phyloP scores from a whole-genome alignment of 768 basidiomycete species.

The Tylopilus felleus region DNA sequence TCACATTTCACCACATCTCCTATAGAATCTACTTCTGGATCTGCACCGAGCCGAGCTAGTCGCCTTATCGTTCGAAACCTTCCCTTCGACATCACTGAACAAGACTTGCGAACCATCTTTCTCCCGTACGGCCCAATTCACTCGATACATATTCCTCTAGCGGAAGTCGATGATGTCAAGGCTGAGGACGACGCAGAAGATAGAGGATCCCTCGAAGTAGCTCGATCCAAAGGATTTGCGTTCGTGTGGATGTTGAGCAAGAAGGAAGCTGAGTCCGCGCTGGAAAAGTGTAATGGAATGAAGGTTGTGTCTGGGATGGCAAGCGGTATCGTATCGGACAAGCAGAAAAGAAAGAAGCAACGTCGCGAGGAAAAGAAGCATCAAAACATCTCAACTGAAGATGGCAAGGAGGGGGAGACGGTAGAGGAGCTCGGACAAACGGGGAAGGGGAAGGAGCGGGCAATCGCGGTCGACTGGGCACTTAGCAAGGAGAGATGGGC shows the following conservation, averaged over 20 bases:
- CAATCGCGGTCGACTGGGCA: constrained; percentile 95
- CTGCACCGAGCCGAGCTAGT: constrained; percentile 65
- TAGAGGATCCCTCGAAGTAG: constrained; percentile 9
- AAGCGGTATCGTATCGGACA: constrained; percentile 50
- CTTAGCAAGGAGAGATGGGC: constrained; percentile 92
- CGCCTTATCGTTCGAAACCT: constrained; percentile 91
- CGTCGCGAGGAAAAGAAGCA: constrained; percentile 49
- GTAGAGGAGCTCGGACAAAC: constrained; percentile 34
- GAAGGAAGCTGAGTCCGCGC: constrained; percentile 79
- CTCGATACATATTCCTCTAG: constrained; percentile 74
- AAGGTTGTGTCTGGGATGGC: constrained; percentile 63
- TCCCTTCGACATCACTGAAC: constrained; percentile 76
- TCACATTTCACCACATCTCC: not conserved
- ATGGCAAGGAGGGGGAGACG: constrained; percentile 36
- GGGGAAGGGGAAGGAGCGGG: constrained; percentile 46
- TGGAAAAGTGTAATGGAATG: constrained; percentile 77
- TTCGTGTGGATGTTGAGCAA: constrained; percentile 92
- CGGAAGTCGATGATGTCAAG: constrained; percentile 28
- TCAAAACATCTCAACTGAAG: constrained; percentile 27
- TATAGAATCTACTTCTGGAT: constrained; percentile 32
- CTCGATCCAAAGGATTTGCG: constrained; percentile 75
- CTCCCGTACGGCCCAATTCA: constrained; percentile 85
- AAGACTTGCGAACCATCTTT: constrained; percentile 83
- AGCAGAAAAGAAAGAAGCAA: constrained; percentile 67
- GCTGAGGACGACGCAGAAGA: constrained; percentile 30